These are phyloP conservation scores for Yamagishiella unicocca DNA, from an alignment of 139 green algal genomes.

Conservation along the genomic window DNA sequence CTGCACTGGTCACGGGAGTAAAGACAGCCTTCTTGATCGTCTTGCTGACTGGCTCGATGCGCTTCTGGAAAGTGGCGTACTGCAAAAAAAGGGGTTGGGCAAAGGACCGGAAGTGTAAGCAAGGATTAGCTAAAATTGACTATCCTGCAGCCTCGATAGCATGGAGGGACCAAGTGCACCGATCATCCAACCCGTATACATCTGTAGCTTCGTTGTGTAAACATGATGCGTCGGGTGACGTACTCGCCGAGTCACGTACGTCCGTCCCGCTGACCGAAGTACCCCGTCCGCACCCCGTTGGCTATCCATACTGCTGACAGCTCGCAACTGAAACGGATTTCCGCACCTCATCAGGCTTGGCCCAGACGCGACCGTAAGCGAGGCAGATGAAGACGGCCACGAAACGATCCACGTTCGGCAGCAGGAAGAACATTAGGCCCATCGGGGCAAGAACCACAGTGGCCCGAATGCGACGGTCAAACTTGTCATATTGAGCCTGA, in stretches of 20 bases:
- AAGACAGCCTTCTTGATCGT: background rate
- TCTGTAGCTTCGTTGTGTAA: background rate
- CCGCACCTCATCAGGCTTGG: constrained; percentile 44
- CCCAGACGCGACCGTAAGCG: constrained; percentile 11
- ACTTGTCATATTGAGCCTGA: constrained; percentile 44
- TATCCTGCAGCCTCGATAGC: background rate
- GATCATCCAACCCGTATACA: background rate
- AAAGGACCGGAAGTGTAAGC: background rate
- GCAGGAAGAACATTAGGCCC: constrained; percentile 23
- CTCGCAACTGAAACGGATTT: no score
- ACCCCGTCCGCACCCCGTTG: no score
- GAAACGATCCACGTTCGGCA: constrained; percentile 29
- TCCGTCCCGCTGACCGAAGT: no score
- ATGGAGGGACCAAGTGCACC: background rate
- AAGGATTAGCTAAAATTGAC: background rate
- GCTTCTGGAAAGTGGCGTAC: constrained; percentile 25
- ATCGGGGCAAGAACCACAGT: background rate
- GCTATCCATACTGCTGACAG: no score
- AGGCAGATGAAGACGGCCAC: constrained; percentile 38
- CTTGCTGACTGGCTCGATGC: constrained; percentile 2
- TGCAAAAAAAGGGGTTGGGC: background rate
- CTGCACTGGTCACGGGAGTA: background rate
- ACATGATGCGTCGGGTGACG: background rate
- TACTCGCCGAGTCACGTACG: background rate
- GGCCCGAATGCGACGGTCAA: constrained; percentile 32